Base-by-base conservation (phyloP, 2,329 filamentous ascomycete species). In the Chaetomium strumarium region DNA sequence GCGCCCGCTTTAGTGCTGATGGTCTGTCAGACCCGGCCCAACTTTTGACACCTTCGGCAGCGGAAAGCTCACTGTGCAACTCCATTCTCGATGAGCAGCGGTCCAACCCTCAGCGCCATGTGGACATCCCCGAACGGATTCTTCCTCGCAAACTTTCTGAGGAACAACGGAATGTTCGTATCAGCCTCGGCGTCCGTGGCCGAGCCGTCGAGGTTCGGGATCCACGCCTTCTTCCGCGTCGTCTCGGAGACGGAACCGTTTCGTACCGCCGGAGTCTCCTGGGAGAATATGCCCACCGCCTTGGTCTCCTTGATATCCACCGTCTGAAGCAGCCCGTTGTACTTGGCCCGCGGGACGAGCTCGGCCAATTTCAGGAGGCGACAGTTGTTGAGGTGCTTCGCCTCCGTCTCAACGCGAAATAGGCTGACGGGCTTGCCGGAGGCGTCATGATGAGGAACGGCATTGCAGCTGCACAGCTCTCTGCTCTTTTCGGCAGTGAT, bases 81-180 rank as follows among this genome's bases (percentile, higher is more conserved):
- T 20, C 46, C 46, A 17, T 49, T 41, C 38, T 49, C 46, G 19
- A 49, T 34, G n/a, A 49, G 16, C 12, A 49, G 38, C 16, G 46
- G 46, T 13, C 46, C 46, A 31, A 49, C 37, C 12, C 46, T 31
- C 29, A 48, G 17, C 7, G 46, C 46, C 46, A 49, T 49, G 30
- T 49, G 46, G 1, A 41, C 46, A 14, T 49, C 17, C 46, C 16
- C 37, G 17, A 41, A 49, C 1, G 38, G 37, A 17, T 41, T 7
- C 17, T 41, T 41, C 5, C 10, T 20, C 6, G 38, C 30, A 8
- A 41, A 36, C 13, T 14, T 40, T 10, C 37, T 24, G 37, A 41
- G 16, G 30, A 49, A 42, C 12, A 34, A 11, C 9, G 46, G 46
- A 3, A 49, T 41, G 14, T 49, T 38, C 1, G n/a, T n/a, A 41